Evolutionary conservation across 164 flowering plant genomes (phyloP).

Genomic region (grape (Vitis vinifera)): ASM3070453v1 NC_081809.1:740001-740500

Average conservation of each 20-base stretch:
- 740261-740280: conserved; percentile 29
- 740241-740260: conserved; percentile 7
- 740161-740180: conserved; percentile 22
- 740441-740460: too few relatives aligned
- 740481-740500: too few relatives aligned
- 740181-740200: conserved; percentile 5
- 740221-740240: background rate
- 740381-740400: background rate
- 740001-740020: conserved; percentile 41
- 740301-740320: conserved; percentile 22
- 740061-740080: conserved; percentile 19
- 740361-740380: background rate
- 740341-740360: background rate
- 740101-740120: conserved; percentile 2
- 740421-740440: too few relatives aligned
- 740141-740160: conserved; percentile 20
- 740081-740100: conserved; percentile 7
- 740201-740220: background rate
- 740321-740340: conserved; percentile 14
- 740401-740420: background rate
- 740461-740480: too few relatives aligned
- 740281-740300: conserved; percentile 35
- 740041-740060: conserved; percentile 21
- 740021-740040: conserved; percentile 36
- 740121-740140: conserved; percentile 12